Evolutionary conservation across 2,329 filamentous ascomycete genomes (phyloP).

Genomic region (Huntiella decipiens): DNA sequence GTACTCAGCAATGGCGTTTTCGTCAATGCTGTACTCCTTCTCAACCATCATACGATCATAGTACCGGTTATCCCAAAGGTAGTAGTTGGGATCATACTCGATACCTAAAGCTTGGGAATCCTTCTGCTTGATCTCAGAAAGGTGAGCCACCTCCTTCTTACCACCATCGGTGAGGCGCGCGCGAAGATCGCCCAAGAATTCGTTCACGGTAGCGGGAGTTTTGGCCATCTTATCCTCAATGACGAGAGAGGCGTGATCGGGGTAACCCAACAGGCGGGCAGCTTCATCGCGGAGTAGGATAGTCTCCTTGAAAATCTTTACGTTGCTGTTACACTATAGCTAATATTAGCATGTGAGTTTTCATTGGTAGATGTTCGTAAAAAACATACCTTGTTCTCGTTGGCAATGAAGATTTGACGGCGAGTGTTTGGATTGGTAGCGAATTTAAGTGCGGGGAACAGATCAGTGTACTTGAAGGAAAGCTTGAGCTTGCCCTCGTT

Average conservation of each 20-base stretch:
- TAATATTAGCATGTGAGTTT: background rate
- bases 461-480: constrained; percentile 68
- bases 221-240: constrained; percentile 81
- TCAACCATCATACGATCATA: constrained; percentile 68
- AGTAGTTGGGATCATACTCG: constrained; percentile 47
- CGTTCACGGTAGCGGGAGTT: constrained; percentile 48
- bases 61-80: constrained; percentile 66
- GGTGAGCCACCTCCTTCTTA: constrained; percentile 46
- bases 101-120: constrained; percentile 42
- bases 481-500: constrained; percentile 58
- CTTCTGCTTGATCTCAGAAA: constrained; percentile 56
- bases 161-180: constrained; percentile 49
- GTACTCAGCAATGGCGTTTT: constrained; percentile 65
- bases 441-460: constrained; percentile 63
- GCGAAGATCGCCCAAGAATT: constrained; percentile 54
- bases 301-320: constrained; percentile 54
- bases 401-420: constrained; percentile 49
- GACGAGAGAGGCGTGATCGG: constrained; percentile 54
- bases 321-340: constrained; percentile 44
- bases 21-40: constrained; percentile 61
- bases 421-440: constrained; percentile 51
- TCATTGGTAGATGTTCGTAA: no score
- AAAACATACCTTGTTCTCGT: constrained; percentile 51
- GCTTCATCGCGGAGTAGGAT: constrained; percentile 59
- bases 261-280: constrained; percentile 57